Evolutionary conservation across 352 stramenopile species (phyloP), one percentile per base, ranked within the genome.

Genomic region (Poterioochromonas sp.): DNA sequence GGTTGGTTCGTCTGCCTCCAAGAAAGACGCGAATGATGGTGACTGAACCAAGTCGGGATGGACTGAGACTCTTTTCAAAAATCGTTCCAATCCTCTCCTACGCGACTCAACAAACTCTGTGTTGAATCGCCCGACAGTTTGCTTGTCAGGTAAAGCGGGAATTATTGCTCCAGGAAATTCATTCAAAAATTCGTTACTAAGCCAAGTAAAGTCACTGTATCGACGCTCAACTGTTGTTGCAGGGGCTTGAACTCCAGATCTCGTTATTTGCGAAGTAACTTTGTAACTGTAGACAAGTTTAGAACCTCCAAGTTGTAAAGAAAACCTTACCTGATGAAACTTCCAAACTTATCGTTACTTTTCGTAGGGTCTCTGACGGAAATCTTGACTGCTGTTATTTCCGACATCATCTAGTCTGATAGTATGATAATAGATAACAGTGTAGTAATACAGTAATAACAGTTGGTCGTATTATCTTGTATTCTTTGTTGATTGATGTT

Each of bases 181-280:
- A 47, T 85, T 84, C 35, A 81, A 88, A 3, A 96, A 83, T 53
- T 90, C 85, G 29, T 85, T 85, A 58, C 93, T 90, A 29, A 96
- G 85, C 91, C 91, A 96, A 5, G 94, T 83, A 84, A 96, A 96
- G 80, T 96, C 91, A 79, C 88, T 94, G 60, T 83, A 87, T 20
- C 91, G 89, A 18, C 91, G 84, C 49, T 95, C 89, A 51, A 95
- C 91, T 5, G 86, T 89, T n/a, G n/a, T n/a, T n/a, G n/a, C n/a
- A n/a, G n/a, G n/a, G n/a, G n/a, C n/a, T n/a, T n/a, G n/a, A n/a
- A n/a, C n/a, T n/a, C n/a, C n/a, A n/a, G n/a, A n/a, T n/a, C n/a
- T n/a, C n/a, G n/a, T n/a, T n/a, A n/a, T n/a, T n/a, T n/a, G n/a
- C n/a, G n/a, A n/a, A n/a, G n/a, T n/a, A n/a, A n/a, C n/a, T n/a